phyloP scores from a whole-genome alignment of 345 rosid genomes.

The Linum tenue region DNA sequence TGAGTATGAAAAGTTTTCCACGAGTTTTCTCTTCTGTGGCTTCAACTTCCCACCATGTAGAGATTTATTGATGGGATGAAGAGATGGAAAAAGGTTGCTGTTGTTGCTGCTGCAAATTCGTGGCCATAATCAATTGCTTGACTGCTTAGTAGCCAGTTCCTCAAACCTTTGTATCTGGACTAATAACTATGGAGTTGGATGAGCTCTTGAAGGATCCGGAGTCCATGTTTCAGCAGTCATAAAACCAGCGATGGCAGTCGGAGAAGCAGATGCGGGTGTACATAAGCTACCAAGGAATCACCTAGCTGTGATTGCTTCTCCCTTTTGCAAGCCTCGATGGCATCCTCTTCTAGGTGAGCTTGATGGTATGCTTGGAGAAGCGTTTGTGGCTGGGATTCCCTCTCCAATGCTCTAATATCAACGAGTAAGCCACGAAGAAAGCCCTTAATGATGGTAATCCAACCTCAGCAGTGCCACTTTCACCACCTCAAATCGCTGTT shows the following conservation, averaged over 20 bases:
- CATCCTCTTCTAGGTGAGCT: too few relatives aligned
- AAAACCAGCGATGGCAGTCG: constrained; percentile 33
- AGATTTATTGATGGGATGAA: constrained; percentile 34
- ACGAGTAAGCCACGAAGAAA: too few relatives aligned
- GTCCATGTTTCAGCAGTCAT: constrained; percentile 91
- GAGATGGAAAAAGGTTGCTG: constrained; percentile 38
- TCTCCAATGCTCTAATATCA: too few relatives aligned
- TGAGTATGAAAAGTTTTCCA: constrained; percentile 74
- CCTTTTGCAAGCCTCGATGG: too few relatives aligned
- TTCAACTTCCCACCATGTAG: constrained; percentile 50
- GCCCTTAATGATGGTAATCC: too few relatives aligned
- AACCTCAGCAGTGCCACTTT: too few relatives aligned
- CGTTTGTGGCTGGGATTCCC: too few relatives aligned
- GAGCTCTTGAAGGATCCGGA: constrained; percentile 57
- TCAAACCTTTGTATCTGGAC: constrained; percentile 67
- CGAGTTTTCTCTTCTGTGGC: constrained; percentile 32
- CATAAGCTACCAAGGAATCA: too few relatives aligned
- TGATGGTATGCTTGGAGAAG: too few relatives aligned
- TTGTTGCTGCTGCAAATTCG: constrained; percentile 9
- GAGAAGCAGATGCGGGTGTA: constrained; percentile 24
- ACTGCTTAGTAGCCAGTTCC: constrained; percentile 77
- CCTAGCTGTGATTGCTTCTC: too few relatives aligned
- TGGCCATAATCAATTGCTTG: constrained; percentile 52
- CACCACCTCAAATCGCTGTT: too few relatives aligned
- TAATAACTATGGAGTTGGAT: constrained; percentile 57